These are phyloP conservation scores for Rhipidocladum racemiflorum DNA, from an alignment of 176 grass and related monocot species.

Conservation along the genomic window DNA sequence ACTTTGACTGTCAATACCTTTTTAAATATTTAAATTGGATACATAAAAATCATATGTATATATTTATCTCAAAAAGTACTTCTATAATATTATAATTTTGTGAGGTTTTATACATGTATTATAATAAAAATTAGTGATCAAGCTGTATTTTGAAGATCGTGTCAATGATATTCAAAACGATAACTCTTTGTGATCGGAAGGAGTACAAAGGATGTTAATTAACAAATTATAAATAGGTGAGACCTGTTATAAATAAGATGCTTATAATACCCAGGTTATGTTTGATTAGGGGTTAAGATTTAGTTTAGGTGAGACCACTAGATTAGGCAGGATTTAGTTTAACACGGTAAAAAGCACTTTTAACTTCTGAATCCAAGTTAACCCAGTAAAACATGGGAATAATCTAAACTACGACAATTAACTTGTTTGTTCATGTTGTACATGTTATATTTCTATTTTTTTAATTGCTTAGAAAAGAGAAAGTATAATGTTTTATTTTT, in stretches of 20 bases:
- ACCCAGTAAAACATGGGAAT: background rate
- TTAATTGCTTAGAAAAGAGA: background rate
- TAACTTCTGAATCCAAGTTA: background rate
- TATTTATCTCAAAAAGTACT: too few relatives aligned
- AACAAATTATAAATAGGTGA: background rate
- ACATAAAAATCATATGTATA: too few relatives aligned
- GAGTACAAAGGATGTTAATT: background rate
- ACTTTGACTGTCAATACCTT: too few relatives aligned
- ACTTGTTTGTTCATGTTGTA: background rate
- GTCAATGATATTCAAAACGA: too few relatives aligned
- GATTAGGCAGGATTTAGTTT: background rate
- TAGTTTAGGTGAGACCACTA: background rate
- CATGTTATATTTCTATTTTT: background rate
- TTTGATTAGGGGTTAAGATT: background rate
- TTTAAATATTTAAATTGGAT: too few relatives aligned
- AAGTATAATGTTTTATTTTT: background rate
- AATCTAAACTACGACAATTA: background rate
- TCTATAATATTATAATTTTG: too few relatives aligned
- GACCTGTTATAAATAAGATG: background rate
- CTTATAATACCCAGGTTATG: background rate
- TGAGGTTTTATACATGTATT: too few relatives aligned
- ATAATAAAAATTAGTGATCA: too few relatives aligned
- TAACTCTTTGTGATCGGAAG: too few relatives aligned
- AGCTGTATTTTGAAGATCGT: too few relatives aligned
- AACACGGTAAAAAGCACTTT: background rate